These are phyloP conservation scores for Barnettozyma sp. DNA, from an alignment of 805 yeast genomes.

Conservation along the genomic window DNA sequence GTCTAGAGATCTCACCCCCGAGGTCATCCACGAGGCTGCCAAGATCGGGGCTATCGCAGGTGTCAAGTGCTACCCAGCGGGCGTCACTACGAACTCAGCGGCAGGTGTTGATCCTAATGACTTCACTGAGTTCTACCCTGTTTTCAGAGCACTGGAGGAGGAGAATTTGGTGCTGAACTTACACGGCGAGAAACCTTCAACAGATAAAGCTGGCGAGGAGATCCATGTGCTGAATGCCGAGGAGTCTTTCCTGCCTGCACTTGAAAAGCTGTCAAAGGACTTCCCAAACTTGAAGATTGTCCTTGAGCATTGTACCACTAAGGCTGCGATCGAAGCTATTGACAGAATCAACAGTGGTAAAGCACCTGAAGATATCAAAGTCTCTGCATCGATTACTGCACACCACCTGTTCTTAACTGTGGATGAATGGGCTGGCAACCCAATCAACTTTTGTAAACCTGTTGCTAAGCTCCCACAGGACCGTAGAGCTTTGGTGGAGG, in stretches of 20 bases:
- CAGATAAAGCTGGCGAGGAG: conserved; percentile 46
- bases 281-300: conserved; percentile 85
- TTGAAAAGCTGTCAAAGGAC: conserved; percentile 65
- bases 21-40: conserved; percentile 75
- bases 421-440: conserved; percentile 96
- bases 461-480: conserved; percentile 92
- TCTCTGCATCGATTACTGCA: conserved; percentile 92
- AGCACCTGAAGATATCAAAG: conserved; percentile 38
- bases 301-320: conserved; percentile 92
- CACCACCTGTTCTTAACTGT: conserved; percentile 87
- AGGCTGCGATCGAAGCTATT: conserved; percentile 77
- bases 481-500: conserved; percentile 68
- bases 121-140: conserved; percentile 80
- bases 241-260: conserved; percentile 84
- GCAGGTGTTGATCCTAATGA: conserved; percentile 93
- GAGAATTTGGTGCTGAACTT: conserved; percentile 73
- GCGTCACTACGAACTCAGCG: conserved; percentile 94
- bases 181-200: conserved; percentile 92
- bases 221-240: conserved; percentile 94
- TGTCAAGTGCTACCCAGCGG: conserved; percentile 96
- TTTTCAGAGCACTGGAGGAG: conserved; percentile 82
- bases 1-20: conserved; percentile 75
- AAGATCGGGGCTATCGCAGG: conserved; percentile 64
- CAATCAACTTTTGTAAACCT: conserved; percentile 93
- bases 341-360: conserved; percentile 49